Base-by-base conservation (phyloP, 1,139 yeast species). In the Nakaseomyces nivariensis region DNA sequence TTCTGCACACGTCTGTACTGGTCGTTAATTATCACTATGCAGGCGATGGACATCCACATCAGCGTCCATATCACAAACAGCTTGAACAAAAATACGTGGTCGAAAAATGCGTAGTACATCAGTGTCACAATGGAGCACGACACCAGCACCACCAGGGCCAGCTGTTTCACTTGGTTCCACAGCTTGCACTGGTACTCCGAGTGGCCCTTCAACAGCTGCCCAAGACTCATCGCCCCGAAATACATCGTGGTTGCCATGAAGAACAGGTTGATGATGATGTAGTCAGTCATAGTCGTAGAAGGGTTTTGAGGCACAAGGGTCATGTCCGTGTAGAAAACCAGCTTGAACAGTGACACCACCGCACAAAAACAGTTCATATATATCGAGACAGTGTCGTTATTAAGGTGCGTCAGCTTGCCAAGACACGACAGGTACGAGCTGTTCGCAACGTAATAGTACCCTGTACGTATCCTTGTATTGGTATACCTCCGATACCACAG, bases 61-160 rank as follows among this genome's bases (percentile, higher is more conserved):
- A 13, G 7, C 8, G 43, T 46, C 37, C 42, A 31, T 10, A 46
- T 33, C 17, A 41, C 43, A 25, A 84, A 84, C 3, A 68, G 47
- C 40, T 67, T 61, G 51, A 76, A 74, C 52, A 71, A 66, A 6
- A 43, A 51, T 0, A 76, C 73, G 45, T 70, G 68, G 59, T 85
- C 89, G 54, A 76, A 70, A 52, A 77, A 78, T 1, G 90, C 83
- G 66, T 85, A 87, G 58, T 81, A 74, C 9, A 86, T 72, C 7
- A 54, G 40, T 8, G 57, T 47, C 3, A 55, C 46, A 1, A 54
- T 47, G 5, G 58, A 55, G 4, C 47, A 42, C 11, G 52, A 47
- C 25, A 54, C 31, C n/a, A 41, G 44, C 33, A 27, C 25, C 44
- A 41, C 34, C 25, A 41, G 34, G 24, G 54, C 54, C 37, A 50